Conservation (phyloP, 2,329 filamentous ascomycete genomes). For the Sporothrix brasiliensis region DNA sequence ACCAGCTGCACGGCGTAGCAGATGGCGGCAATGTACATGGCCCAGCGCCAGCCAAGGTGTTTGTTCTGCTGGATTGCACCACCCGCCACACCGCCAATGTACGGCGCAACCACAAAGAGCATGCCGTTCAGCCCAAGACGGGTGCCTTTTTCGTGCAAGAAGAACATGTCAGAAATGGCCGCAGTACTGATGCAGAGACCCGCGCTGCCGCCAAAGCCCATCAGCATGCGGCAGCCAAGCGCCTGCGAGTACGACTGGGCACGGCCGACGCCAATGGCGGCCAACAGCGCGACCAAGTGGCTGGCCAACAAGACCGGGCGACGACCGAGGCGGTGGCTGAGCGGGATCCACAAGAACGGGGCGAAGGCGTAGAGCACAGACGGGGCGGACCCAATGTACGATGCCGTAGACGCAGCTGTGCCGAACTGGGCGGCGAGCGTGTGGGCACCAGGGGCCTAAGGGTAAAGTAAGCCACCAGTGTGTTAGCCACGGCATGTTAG, state of each 20-base stretch:
- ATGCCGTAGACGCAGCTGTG: constrained; percentile 28
- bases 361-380: constrained; percentile 33
- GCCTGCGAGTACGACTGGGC: constrained; percentile 32
- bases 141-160: constrained; percentile 34
- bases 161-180: constrained; percentile 35
- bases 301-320: constrained; percentile 35
- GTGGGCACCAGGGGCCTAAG: constrained; percentile 33
- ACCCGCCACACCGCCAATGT: constrained; percentile 33
- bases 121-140: constrained; percentile 34
- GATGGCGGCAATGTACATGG: constrained; percentile 35
- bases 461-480: too few relatives aligned
- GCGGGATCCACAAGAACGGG: constrained; percentile 35
- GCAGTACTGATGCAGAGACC: constrained; percentile 34
- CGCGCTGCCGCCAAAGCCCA: constrained; percentile 34
- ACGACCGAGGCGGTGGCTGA: constrained; percentile 35
- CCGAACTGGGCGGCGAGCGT: constrained; percentile 31
- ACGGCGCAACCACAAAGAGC: constrained; percentile 33
- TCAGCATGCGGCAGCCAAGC: constrained; percentile 34
- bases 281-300: constrained; percentile 31
- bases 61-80: constrained; percentile 33
- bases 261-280: constrained; percentile 32
- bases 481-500: not conserved
- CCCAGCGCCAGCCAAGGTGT: constrained; percentile 34
- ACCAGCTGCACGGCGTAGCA: constrained; percentile 28
- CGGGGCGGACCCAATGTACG: constrained; percentile 34